These are phyloP conservation scores for Boletus subcaerulescens DNA, from an alignment of 768 basidiomycete species.

Conservation along the genomic window DNA sequence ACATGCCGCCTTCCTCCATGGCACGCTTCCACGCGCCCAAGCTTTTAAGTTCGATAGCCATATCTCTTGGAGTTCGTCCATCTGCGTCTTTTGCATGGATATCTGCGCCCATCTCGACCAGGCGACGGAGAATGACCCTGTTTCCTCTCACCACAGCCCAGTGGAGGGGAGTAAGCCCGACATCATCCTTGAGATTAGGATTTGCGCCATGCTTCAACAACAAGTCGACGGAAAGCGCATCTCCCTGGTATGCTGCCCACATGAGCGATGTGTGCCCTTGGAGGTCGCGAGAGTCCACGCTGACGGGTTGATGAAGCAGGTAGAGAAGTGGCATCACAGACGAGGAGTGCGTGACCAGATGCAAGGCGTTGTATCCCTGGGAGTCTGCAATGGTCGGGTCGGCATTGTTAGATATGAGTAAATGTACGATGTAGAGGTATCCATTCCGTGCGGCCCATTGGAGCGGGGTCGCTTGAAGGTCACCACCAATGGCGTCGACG, in stretches of 20 bases:
- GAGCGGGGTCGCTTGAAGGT: conserved; percentile 90
- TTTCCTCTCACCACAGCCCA: conserved; percentile 99
- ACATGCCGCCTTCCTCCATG: conserved; percentile 82
- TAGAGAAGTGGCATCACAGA: conserved; percentile 93
- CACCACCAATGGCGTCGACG: conserved; percentile 91
- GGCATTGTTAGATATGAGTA: conserved; percentile 84
- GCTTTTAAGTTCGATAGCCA: conserved; percentile 93
- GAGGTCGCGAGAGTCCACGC: conserved; percentile 84
- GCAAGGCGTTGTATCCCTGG: conserved; percentile 95
- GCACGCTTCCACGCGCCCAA: conserved; percentile 88
- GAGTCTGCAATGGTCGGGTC: conserved; percentile 90
- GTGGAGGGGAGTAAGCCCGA: conserved; percentile 85
- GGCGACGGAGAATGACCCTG: conserved; percentile 74
- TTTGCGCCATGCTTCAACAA: conserved; percentile 86
- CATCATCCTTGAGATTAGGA: conserved; percentile 70
- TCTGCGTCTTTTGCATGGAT: conserved; percentile 75
- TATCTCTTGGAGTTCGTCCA: conserved; percentile 87
- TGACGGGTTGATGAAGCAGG: conserved; percentile 89
- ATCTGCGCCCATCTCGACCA: conserved; percentile 86
- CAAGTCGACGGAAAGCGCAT: conserved; percentile 90
- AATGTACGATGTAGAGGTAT: conserved; percentile 91
- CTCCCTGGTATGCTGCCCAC: conserved; percentile 99
- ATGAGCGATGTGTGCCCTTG: conserved; percentile 94
- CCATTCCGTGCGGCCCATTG: conserved; percentile 99
- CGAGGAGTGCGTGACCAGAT: conserved; percentile 92